Percentiles rank a stretch among this genome's conserved stretches.
phyloP scores from a whole-genome alignment of 2,329 filamentous ascomycete species.

The Huntiella abstrusa region DNA sequence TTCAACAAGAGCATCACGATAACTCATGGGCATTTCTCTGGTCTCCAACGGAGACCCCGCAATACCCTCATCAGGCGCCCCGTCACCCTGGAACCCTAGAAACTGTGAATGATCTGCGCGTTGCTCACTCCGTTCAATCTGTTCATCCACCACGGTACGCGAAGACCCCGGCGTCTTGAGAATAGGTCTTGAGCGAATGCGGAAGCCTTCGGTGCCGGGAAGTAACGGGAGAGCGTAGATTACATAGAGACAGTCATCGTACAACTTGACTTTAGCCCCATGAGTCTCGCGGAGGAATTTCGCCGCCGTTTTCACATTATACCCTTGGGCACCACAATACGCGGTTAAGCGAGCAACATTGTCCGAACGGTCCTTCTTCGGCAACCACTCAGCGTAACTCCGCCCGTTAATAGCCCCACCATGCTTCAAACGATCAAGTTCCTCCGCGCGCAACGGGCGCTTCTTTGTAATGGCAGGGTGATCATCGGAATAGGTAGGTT shows the following conservation, averaged over 20 bases:
- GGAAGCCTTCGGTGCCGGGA: constrained; percentile 68
- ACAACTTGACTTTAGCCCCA: constrained; percentile 81
- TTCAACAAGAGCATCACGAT: constrained; percentile 5
- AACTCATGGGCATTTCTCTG: constrained; percentile 6
- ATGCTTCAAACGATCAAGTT: constrained; percentile 44
- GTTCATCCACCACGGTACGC: constrained; percentile 79
- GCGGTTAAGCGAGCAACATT: constrained; percentile 82
- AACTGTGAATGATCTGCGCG: constrained; percentile 49
- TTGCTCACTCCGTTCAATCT: constrained; percentile 85
- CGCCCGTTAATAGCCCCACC: constrained; percentile 50
- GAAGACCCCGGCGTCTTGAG: constrained; percentile 78
- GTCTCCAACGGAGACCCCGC: constrained; percentile 1
- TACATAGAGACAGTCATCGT: constrained; percentile 91
- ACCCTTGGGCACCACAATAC: constrained; percentile 89
- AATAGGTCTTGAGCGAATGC: constrained; percentile 75
- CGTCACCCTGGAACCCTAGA: constrained; percentile 8
- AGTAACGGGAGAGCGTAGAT: constrained; percentile 86
- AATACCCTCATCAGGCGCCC: constrained; percentile 14
- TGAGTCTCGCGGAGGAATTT: constrained; percentile 77
- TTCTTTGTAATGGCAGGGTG: constrained; percentile 5
- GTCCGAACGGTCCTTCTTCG: constrained; percentile 71
- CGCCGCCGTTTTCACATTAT: constrained; percentile 74
- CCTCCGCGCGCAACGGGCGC: constrained; percentile 46
- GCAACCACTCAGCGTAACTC: constrained; percentile 82
- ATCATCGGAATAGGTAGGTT: constrained; percentile 26